Base-by-base conservation (phyloP, 495 filamentous ascomycete species). In the Lasiosphaeria hispida region DNA sequence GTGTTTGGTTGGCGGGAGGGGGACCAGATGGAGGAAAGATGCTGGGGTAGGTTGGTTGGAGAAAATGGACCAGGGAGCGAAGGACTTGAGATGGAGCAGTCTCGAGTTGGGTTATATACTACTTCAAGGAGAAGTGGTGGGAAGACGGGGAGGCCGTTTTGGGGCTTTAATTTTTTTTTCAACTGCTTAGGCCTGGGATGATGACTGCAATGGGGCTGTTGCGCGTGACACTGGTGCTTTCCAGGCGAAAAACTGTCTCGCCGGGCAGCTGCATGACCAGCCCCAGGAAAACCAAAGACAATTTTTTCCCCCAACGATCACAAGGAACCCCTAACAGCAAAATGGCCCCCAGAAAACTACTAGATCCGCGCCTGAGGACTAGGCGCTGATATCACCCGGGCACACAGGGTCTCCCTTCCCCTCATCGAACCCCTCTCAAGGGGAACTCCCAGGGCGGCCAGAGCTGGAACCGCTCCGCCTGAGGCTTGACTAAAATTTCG, bases 321-420 rank as follows among this genome's bases (percentile, higher is more conserved):
- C 53, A 55, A 30, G 53, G 43, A 42, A 47, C 51, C 35, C 35
- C 48, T 17, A 51, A 33, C n/a, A 15, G 11, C 10, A 36, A 14
- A 33, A 38, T 55, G 14, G 10, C 6, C 36, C 13, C 49, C 14
- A 19, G 49, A 34, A 49, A 33, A 11, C 47, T 49, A 8, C 11
- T 17, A 10, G 13, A 17, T 47, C 43, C n/a, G 52, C 23, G 52
- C 23, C 41, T 53, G 38, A 47, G 48, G 51, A 18, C 53, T 54
- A 53, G 58, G 57, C 53, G 45, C 23, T 61, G 55, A 62, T 61
- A 67, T 62, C 61, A 60, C 58, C 58, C 57, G 58, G 60, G 39
- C 48, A 59, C 54, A 30, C 5, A 30, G 23, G 7, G 42, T 36
- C 41, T 23, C 33, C 53, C 45, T 63, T 56, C 61, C 64, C 64